These are phyloP conservation scores for Apiotrichum siamense DNA, from an alignment of 1,284 basidiomycete species.

Conservation along the genomic window DNA sequence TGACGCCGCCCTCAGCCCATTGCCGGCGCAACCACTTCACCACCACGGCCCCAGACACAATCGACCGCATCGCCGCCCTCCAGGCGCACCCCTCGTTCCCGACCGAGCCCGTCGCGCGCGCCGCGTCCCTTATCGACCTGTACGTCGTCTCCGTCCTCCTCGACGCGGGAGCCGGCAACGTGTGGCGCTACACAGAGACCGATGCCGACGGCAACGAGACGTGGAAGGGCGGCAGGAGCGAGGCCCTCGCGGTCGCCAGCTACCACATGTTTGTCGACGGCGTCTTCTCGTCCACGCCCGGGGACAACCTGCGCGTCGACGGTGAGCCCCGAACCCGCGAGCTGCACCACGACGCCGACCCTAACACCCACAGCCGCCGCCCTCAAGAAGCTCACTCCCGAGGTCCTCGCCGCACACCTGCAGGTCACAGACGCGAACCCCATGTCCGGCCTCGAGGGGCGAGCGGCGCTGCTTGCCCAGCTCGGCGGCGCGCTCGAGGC, in stretches of 20 bases:
- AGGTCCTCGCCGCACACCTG: slow-evolving; percentile 63
- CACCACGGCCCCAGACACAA: slow-evolving; percentile 52
- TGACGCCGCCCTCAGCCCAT: slow-evolving; percentile 54
- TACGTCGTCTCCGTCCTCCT: slow-evolving; percentile 89
- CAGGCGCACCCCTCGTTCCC: slow-evolving; percentile 41
- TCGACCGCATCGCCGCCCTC: slow-evolving; percentile 54
- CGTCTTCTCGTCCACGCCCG: slow-evolving; percentile 64
- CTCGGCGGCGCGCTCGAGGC: slow-evolving; percentile 64
- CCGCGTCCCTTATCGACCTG: slow-evolving; percentile 74
- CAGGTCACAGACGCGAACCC: slow-evolving; percentile 73
- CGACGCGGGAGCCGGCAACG: slow-evolving; percentile 84
- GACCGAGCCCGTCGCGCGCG: slow-evolving; percentile 54
- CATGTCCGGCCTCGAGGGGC: slow-evolving; percentile 84
- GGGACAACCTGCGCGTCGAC: slow-evolving; percentile 67
- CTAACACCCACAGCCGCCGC: slow-evolving; percentile 57
- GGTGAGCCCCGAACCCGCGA: slow-evolving; percentile 55
- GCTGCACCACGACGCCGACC: too few relatives aligned
- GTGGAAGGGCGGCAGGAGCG: slow-evolving; percentile 64
- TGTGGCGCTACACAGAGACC: slow-evolving; percentile 71
- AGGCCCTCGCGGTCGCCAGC: slow-evolving; percentile 88
- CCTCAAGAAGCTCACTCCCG: slow-evolving; percentile 60
- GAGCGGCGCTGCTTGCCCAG: slow-evolving; percentile 66
- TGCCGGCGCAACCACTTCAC: slow-evolving; percentile 82
- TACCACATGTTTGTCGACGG: slow-evolving; percentile 82
- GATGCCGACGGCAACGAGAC: slow-evolving; percentile 10